phyloP scores from a whole-genome alignment of 306 rosid species.

The Sechiopsis laciniata region DNA sequence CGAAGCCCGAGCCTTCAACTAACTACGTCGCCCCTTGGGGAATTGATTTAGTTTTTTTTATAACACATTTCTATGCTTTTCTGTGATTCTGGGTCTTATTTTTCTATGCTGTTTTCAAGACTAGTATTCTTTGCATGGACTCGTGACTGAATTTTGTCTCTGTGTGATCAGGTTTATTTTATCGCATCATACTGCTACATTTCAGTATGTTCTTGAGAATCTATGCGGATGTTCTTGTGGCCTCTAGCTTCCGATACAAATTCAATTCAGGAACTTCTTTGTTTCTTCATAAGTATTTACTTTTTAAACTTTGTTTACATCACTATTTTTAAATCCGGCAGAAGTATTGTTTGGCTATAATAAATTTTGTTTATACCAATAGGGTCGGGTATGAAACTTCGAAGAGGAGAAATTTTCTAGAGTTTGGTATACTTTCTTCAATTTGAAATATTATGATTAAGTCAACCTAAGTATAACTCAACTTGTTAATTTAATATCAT shows the following conservation, averaged over 20 bases:
- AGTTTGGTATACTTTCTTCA: too few relatives aligned
- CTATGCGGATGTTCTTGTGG: not conserved
- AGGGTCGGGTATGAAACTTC: too few relatives aligned
- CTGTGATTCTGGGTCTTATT: not conserved
- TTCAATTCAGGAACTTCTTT: not conserved
- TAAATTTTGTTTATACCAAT: too few relatives aligned
- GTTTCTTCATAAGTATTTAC: not conserved
- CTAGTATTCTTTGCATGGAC: not conserved
- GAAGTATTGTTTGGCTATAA: too few relatives aligned
- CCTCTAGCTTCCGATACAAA: not conserved
- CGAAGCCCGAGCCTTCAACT: too few relatives aligned
- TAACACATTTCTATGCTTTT: too few relatives aligned
- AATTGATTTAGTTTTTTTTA: too few relatives aligned
- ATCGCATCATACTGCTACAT: not conserved
- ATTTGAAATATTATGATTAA: too few relatives aligned
- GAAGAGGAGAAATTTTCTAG: too few relatives aligned
- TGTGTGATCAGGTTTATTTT: not conserved
- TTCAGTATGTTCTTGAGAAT: conserved; percentile 11
- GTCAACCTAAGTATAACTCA: too few relatives aligned
- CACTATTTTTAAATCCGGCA: not conserved
- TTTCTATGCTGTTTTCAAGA: not conserved
- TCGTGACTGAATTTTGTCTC: not conserved
- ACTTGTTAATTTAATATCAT: too few relatives aligned
- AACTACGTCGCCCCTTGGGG: too few relatives aligned
- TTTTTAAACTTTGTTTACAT: not conserved